Conservation (phyloP, 2,329 filamentous ascomycete species). For the Colletotrichum sansevieriae region DNA sequence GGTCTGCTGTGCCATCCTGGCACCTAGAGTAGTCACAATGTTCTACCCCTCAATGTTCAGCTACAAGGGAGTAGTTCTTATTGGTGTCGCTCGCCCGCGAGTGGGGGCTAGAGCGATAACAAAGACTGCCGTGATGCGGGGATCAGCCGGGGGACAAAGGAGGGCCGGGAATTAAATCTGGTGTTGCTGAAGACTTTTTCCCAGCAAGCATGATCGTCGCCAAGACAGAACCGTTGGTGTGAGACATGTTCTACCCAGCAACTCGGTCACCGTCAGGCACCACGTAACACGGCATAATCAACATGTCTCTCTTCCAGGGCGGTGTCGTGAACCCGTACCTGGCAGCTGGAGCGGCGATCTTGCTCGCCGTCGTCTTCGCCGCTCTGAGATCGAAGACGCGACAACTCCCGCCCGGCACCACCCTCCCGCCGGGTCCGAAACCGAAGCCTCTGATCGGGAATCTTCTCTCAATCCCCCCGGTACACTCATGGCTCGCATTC, state of each 20-base stretch:
- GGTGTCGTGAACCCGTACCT: conserved; percentile 25
- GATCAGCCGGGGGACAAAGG: conserved; percentile 21
- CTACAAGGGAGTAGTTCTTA: not conserved
- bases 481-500: conserved; percentile 57
- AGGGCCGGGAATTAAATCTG: not conserved
- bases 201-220: not conserved
- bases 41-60: no score
- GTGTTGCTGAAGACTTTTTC: not conserved
- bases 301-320: not conserved
- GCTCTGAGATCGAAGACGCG: conserved; percentile 2
- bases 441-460: conserved; percentile 48
- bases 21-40: not conserved
- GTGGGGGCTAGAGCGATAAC: conserved; percentile 24
- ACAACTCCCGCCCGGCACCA: conserved; percentile 29
- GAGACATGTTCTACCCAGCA: conserved; percentile 4
- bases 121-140: conserved; percentile 19
- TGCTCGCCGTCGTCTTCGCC: conserved; percentile 17
- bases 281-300: not conserved
- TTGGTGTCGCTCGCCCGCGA: conserved; percentile 2
- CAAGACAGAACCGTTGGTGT: not conserved
- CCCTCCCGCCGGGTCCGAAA: conserved; percentile 35
- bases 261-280: not conserved
- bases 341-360: conserved; percentile 9
- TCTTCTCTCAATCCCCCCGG: conserved; percentile 50
- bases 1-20: conserved; percentile 20